Evolutionary conservation across 768 basidiomycete species (phyloP), one percentile per base, ranked within the genome.

Genomic region (Panellus pusillus): DNA sequence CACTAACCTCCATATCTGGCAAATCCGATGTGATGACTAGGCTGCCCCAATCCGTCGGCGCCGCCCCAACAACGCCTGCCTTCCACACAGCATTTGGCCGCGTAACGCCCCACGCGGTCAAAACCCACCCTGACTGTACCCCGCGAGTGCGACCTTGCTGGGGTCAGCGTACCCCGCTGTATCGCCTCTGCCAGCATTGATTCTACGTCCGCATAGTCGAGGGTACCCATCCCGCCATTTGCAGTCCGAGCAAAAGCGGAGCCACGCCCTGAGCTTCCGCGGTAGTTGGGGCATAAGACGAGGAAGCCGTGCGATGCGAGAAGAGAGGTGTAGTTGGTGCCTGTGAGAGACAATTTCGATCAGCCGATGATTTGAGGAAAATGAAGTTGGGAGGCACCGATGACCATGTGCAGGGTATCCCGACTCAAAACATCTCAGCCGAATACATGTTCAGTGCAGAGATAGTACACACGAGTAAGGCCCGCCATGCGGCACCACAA

Each of bases 41-140:
- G 18, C 50, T 53, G 6, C 59, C 59, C 59, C 54, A 60, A 17
- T 60, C 59, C 6, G 59, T 60, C 13, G 55, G 39, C 9, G 39
- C 54, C 6, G 59, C 59, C 13, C 51, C 54, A 4, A 60, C 45
- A 18, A 52, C 47, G 15, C 41, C 59, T 12, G 59, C 47, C 35
- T 53, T 60, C 59, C 59, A 60, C 15, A 27, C 18, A n/a, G 59
- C 42, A 28, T 50, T 50, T 1, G 59, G 59, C 8, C 59, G 52
- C 11, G 59, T 60, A 38, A 47, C 48, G 6, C 50, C 58, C 58
- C 58, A 60, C 0, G 54, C 58, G 13, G 54, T 27, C 8, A 60
- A 18, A 53, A 60, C 13, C 58, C 58, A 11, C 58, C 58, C 29
- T 60, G 54, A 39, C 58, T 60, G 43, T 52, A 60, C 28, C 58